A percentile compares a stretch with the other conserved stretches of the same genome.
Conservation (phyloP, 768 basidiomycete genomes). For the Lactarius psammicola region DNA sequence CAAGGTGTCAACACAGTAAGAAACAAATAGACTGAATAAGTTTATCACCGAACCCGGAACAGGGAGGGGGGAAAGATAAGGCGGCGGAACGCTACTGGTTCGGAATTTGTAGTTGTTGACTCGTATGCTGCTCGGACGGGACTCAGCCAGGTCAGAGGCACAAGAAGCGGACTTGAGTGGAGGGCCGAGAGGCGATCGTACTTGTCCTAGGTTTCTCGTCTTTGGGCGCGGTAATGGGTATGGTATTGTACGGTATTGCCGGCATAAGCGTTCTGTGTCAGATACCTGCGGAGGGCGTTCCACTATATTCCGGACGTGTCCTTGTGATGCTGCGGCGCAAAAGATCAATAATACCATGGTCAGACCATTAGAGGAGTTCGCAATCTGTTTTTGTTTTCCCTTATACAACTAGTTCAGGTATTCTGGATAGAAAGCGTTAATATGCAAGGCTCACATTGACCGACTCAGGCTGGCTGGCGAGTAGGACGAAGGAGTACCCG, state of each 20-base stretch:
- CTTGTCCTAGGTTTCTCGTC: not conserved
- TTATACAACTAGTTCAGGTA: not conserved
- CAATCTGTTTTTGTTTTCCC: not conserved
- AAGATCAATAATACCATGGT: not conserved
- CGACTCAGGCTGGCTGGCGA: not conserved
- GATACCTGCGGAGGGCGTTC: not conserved
- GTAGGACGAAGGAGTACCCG: not conserved
- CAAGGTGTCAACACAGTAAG: not conserved
- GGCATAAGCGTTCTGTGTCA: not conserved
- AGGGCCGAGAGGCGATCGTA: not conserved
- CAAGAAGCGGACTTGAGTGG: not conserved
- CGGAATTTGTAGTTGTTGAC: not conserved
- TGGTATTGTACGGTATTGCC: not conserved
- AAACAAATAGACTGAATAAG: not conserved
- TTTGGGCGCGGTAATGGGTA: not conserved
- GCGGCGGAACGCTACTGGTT: not conserved
- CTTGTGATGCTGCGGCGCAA: not conserved
- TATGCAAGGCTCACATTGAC: not conserved
- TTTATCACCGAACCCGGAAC: not conserved
- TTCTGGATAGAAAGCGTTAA: not conserved
- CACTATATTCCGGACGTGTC: not conserved
- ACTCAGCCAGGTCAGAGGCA: not conserved
- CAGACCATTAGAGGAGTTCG: not conserved
- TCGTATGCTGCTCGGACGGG: not conserved
- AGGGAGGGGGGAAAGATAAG: slow-evolving; percentile 8